phyloP scores from a whole-genome alignment of 768 basidiomycete species.

The Guyanaporus albipodus region DNA sequence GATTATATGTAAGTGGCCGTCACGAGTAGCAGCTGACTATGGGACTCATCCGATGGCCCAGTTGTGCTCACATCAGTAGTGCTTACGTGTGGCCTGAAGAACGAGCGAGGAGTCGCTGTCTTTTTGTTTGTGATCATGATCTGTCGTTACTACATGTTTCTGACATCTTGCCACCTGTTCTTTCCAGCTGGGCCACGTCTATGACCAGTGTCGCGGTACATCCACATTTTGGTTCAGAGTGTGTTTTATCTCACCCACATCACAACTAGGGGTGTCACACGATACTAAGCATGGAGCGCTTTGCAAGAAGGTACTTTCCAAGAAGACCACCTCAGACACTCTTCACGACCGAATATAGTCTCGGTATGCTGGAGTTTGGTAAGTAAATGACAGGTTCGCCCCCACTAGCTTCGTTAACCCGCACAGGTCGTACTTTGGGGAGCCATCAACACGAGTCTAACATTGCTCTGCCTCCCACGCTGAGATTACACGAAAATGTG shows the following conservation, averaged over 20 bases:
- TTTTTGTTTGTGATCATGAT: slow-evolving; percentile 9
- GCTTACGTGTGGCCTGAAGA: neutral
- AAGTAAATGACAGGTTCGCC: neutral
- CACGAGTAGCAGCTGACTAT: no score
- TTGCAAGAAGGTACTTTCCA: slow-evolving; percentile 5
- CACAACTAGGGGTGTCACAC: slow-evolving; percentile 22
- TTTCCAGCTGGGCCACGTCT: slow-evolving; percentile 13
- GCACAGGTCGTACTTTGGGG: neutral
- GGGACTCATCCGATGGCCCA: neutral
- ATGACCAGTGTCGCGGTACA: slow-evolving; percentile 14
- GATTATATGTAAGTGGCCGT: slow-evolving; percentile 5
- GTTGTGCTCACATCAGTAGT: slow-evolving; percentile 4
- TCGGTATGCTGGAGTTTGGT: neutral
- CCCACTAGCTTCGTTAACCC: no score
- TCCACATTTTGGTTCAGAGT: neutral
- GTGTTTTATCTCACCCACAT: neutral
- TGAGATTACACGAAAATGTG: neutral
- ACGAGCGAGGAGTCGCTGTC: neutral
- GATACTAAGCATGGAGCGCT: slow-evolving; percentile 23
- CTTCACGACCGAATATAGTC: slow-evolving; percentile 12
- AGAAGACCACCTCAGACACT: neutral
- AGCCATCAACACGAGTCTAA: neutral
- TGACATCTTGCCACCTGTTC: neutral
- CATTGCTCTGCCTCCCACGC: neutral
- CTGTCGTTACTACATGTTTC: neutral